A percentile compares a stretch with the other conserved stretches of the same genome.
phyloP scores from a whole-genome alignment of 2,329 filamentous ascomycete genomes.

The Neodidymelliopsis sp. region DNA sequence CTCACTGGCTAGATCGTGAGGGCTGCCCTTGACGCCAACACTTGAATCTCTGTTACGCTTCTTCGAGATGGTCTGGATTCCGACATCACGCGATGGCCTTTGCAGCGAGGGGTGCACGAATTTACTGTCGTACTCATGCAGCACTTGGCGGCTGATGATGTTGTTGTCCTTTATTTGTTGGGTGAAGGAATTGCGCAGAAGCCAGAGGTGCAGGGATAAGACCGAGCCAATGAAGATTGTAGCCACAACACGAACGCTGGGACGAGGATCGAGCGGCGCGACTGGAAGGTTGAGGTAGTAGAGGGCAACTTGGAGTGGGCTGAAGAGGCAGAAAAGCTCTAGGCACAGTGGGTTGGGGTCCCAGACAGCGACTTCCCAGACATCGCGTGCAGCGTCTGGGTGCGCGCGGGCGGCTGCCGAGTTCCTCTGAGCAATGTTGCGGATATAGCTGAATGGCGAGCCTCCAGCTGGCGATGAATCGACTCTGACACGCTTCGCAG shows the following conservation, averaged over 20 bases:
- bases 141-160: conserved; percentile 87
- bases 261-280: conserved; percentile 74
- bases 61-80: conserved; percentile 71
- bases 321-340: conserved; percentile 87
- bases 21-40: conserved; percentile 50
- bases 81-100: conserved; percentile 77
- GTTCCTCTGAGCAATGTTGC: conserved; percentile 67
- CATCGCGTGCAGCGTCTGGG: conserved; percentile 81
- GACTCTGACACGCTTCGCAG: conserved; percentile 85
- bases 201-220: conserved; percentile 77
- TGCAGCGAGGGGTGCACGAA: conserved; percentile 92
- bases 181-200: conserved; percentile 76
- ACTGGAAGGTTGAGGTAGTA: conserved; percentile 90
- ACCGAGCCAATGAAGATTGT: conserved; percentile 78
- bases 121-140: conserved; percentile 96
- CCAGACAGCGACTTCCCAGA: conserved; percentile 96
- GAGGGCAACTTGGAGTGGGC: conserved; percentile 88
- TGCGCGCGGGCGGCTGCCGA: conserved; percentile 84
- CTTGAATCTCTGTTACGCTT: conserved; percentile 45
- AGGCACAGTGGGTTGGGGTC: conserved; percentile 87
- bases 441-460: conserved; percentile 79
- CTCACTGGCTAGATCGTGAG: conserved; percentile 55
- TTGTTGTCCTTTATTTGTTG: conserved; percentile 86
- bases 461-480: conserved; percentile 80
- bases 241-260: conserved; percentile 85